These are phyloP conservation scores for Lasiodiplodia theobromae DNA, from an alignment of 2,329 filamentous ascomycete species.

Conservation along the genomic window DNA sequence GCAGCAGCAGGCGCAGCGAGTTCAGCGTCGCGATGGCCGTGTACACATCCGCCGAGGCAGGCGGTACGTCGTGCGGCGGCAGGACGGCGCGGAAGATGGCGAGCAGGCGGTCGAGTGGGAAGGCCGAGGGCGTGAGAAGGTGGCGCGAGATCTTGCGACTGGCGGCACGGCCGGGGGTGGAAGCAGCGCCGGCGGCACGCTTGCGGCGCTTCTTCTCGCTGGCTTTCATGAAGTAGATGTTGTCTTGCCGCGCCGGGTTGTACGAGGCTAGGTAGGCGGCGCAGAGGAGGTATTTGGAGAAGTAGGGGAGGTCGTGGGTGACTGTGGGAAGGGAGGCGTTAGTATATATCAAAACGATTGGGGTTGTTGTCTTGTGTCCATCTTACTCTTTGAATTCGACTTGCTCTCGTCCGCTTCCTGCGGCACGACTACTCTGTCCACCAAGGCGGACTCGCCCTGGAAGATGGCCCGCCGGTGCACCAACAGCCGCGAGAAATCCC, in stretches of 20 bases:
- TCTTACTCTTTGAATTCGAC: conserved; percentile 17
- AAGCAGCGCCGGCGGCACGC: conserved; percentile 32
- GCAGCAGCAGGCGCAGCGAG: conserved; percentile 71
- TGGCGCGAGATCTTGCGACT: conserved; percentile 75
- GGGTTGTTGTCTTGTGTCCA: neutral
- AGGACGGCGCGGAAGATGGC: conserved; percentile 76
- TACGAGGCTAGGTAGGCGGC: conserved; percentile 83
- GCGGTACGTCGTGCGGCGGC: conserved; percentile 32
- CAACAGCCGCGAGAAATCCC: conserved; percentile 85
- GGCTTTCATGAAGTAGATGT: conserved; percentile 77
- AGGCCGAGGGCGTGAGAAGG: conserved; percentile 77
- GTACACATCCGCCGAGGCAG: conserved; percentile 57
- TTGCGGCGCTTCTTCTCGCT: conserved; percentile 55
- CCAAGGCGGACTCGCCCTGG: conserved; percentile 73
- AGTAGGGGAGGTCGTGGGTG: conserved; percentile 67
- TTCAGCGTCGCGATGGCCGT: conserved; percentile 73
- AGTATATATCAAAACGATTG: neutral
- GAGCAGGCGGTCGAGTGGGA: conserved; percentile 78
- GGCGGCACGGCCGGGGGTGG: conserved; percentile 28
- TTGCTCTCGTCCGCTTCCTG: conserved; percentile 12
- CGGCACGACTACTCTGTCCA: conserved; percentile 62
- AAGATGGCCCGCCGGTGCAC: conserved; percentile 73
- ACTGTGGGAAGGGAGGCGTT: conserved; percentile 31
- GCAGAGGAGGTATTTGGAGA: conserved; percentile 75
- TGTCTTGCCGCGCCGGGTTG: conserved; percentile 77